A percentile compares a stretch with the other conserved stretches of the same genome.
These are phyloP conservation scores for Liriodendron chinense DNA, from an alignment of 164 flowering plant species.

Conservation along the genomic window DNA sequence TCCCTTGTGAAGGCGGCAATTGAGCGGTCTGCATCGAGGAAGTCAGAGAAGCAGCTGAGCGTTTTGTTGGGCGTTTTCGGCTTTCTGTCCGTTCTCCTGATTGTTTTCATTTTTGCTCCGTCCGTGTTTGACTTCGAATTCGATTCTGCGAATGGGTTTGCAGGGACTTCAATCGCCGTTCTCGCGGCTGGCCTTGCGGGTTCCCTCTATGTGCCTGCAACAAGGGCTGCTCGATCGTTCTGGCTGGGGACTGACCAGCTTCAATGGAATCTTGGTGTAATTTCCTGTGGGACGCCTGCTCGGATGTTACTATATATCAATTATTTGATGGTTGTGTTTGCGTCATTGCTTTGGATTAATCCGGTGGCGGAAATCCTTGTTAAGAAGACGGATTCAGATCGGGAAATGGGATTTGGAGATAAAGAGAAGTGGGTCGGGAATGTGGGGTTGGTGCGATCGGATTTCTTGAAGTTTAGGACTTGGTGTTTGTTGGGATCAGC, in stretches of 20 bases:
- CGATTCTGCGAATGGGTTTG: constrained; percentile 46
- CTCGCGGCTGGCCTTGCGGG: constrained; percentile 57
- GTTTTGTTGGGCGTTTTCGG: constrained; percentile 54
- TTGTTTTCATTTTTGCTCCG: constrained; percentile 30
- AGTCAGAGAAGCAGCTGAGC: constrained; percentile 73
- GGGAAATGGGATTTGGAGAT: constrained; percentile 15
- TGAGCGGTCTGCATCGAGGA: constrained; percentile 74
- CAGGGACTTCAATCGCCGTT: constrained; percentile 40
- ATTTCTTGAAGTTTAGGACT: constrained; percentile 52
- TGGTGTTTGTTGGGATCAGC: constrained; percentile 65
- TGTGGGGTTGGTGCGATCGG: constrained; percentile 50
- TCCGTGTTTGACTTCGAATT: constrained; percentile 53
- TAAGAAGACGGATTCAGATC: constrained; percentile 19
- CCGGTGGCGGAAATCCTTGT: constrained; percentile 60
- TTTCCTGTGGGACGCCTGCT: constrained; percentile 62
- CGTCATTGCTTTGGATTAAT: constrained; percentile 76
- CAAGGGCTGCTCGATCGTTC: constrained; percentile 60
- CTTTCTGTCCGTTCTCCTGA: constrained; percentile 40
- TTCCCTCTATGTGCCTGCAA: constrained; percentile 58
- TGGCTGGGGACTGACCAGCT: constrained; percentile 97
- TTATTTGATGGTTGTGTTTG: constrained; percentile 33
- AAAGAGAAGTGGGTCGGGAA: constrained; percentile 47
- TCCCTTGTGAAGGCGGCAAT: constrained; percentile 44
- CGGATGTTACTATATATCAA: constrained; percentile 55
- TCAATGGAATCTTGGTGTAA: constrained; percentile 58